Evolutionary conservation across 1,284 basidiomycete genomes (phyloP).

Genomic region (Ceratorhiza oryzae-sativae): DNA sequence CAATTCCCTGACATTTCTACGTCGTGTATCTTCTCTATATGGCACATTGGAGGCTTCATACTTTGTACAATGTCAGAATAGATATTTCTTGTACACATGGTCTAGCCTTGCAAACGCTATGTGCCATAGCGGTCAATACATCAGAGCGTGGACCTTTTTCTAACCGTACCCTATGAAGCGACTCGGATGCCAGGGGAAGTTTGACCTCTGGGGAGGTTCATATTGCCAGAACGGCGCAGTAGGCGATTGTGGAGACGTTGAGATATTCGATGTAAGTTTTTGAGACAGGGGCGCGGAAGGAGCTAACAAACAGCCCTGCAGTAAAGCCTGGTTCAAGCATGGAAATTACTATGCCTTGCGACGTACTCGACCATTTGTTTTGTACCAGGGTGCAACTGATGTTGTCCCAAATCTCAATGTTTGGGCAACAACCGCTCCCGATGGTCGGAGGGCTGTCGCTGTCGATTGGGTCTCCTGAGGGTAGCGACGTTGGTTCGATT

Average conservation of each 20-base stretch:
- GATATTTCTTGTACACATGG: too few relatives aligned
- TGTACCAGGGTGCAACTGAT: conserved; percentile 39
- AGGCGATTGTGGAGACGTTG: conserved; percentile 23
- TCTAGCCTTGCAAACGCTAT: too few relatives aligned
- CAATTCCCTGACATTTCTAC: too few relatives aligned
- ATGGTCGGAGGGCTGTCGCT: conserved; percentile 44
- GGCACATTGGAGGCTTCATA: too few relatives aligned
- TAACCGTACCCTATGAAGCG: too few relatives aligned
- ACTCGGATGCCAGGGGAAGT: background rate
- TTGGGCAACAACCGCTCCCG: conserved; percentile 37
- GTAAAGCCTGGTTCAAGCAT: conserved; percentile 17
- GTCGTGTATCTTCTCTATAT: too few relatives aligned
- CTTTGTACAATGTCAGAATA: too few relatives aligned
- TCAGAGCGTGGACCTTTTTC: too few relatives aligned
- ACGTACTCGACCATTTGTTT: conserved; percentile 39
- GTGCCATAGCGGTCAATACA: too few relatives aligned
- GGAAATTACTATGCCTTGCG: conserved; percentile 33
- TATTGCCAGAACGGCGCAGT: conserved; percentile 25
- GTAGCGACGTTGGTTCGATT: background rate
- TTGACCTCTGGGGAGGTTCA: conserved; percentile 1
- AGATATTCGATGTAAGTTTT: conserved; percentile 21
- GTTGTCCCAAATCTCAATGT: conserved; percentile 37
- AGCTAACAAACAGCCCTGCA: background rate
- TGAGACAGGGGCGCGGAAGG: background rate
- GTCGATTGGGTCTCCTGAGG: conserved; percentile 46